Evolutionary conservation across 768 basidiomycete species (phyloP).

Genomic region (Sarcodon aspratus): DNA sequence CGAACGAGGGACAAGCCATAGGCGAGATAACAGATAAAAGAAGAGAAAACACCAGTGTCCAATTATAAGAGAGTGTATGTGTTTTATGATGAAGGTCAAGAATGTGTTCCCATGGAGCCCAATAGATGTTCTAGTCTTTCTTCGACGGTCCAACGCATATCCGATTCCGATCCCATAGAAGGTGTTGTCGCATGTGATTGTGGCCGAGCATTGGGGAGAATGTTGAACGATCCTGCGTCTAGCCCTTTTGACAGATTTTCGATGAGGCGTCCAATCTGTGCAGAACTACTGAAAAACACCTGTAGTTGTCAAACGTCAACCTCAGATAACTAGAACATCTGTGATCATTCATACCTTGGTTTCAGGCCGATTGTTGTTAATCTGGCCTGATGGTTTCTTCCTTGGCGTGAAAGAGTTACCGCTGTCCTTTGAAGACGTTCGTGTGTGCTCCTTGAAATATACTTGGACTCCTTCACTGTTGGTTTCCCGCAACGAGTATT

Average conservation of each 20-base stretch:
- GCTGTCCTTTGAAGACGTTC: conserved; percentile 58
- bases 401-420: conserved; percentile 44
- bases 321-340: not conserved
- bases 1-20: not conserved
- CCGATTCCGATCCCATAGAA: conserved; percentile 49
- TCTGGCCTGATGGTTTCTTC: conserved; percentile 31
- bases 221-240: conserved; percentile 80
- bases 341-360: conserved; percentile 51
- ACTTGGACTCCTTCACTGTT: conserved; percentile 54
- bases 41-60: not conserved
- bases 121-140: conserved; percentile 71
- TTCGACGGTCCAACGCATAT: conserved; percentile 61
- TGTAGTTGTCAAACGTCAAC: conserved; percentile 20
- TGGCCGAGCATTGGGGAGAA: conserved; percentile 30
- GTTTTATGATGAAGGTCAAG: conserved; percentile 8
- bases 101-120: conserved; percentile 20
- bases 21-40: not conserved
- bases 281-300: conserved; percentile 68
- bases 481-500: conserved; percentile 43
- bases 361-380: conserved; percentile 58
- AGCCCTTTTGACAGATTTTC: conserved; percentile 73
- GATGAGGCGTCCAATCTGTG: conserved; percentile 75
- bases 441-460: conserved; percentile 68
- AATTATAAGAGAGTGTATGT: not conserved
- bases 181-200: conserved; percentile 35